phyloP scores from a whole-genome alignment of 352 stramenopile genomes.

The Phytophthora rubi region DNA sequence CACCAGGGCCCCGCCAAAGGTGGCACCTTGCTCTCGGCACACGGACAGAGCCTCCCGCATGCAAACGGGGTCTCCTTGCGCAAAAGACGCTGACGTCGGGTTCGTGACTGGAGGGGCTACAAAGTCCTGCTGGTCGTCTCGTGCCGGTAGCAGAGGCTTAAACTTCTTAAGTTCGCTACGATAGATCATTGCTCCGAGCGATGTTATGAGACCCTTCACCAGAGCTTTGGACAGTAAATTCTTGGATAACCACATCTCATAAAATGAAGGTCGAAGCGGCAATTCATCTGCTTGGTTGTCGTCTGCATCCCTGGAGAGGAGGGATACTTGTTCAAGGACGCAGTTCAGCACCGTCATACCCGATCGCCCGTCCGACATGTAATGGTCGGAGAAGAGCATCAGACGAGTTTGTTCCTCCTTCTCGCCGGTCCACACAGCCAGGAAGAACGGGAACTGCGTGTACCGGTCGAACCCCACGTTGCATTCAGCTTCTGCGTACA shows the following conservation, averaged over 20 bases:
- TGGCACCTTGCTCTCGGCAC: slow-evolving; percentile 37
- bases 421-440: slow-evolving; percentile 37
- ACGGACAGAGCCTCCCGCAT: slow-evolving; percentile 16
- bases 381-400: slow-evolving; percentile 58
- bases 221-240: slow-evolving; percentile 25
- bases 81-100: slow-evolving; percentile 30
- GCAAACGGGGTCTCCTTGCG: slow-evolving; percentile 22
- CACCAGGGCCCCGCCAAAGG: slow-evolving; percentile 35
- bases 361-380: slow-evolving; percentile 49
- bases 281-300: slow-evolving; percentile 6
- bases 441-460: slow-evolving; percentile 42
- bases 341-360: slow-evolving; percentile 46
- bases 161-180: slow-evolving; percentile 28
- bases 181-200: slow-evolving; percentile 27
- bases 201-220: slow-evolving; percentile 18
- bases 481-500: slow-evolving; percentile 31
- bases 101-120: slow-evolving; percentile 14
- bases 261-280: slow-evolving; percentile 34
- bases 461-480: slow-evolving; percentile 44
- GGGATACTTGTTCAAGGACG: slow-evolving; percentile 33
- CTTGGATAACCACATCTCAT: slow-evolving; percentile 44
- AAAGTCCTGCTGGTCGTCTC: slow-evolving; percentile 39
- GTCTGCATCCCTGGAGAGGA: slow-evolving; percentile 5
- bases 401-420: slow-evolving; percentile 22
- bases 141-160: slow-evolving; percentile 21